phyloP scores from a whole-genome alignment of 805 yeast genomes.

The Kuraishia floccosa region DNA sequence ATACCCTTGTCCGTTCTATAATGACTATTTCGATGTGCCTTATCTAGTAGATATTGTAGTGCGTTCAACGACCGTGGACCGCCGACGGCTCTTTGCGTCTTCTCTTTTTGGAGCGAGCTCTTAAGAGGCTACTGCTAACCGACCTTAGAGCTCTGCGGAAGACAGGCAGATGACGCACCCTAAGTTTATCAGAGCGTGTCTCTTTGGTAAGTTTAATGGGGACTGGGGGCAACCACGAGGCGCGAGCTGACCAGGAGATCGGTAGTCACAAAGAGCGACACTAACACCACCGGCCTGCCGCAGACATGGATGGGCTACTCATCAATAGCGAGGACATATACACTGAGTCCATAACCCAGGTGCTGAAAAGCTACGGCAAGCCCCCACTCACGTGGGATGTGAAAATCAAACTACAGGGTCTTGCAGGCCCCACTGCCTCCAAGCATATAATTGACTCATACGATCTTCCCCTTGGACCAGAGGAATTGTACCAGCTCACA shows the following conservation, averaged over 20 bases:
- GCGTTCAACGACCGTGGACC: too few relatives aligned
- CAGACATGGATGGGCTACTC: conserved; percentile 91
- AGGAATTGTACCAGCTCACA: conserved; percentile 45
- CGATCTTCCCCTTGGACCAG: conserved; percentile 42
- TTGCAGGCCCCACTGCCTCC: conserved; percentile 75
- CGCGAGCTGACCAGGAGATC: too few relatives aligned
- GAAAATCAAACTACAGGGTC: conserved; percentile 79
- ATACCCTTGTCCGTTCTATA: too few relatives aligned
- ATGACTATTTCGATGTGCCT: too few relatives aligned
- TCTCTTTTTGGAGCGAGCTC: too few relatives aligned
- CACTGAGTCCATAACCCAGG: conserved; percentile 62
- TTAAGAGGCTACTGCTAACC: too few relatives aligned
- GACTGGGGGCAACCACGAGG: too few relatives aligned
- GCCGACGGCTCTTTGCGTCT: too few relatives aligned
- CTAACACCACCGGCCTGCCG: conserved; percentile 4
- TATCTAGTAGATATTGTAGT: too few relatives aligned
- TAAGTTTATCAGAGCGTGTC: conserved; percentile 46
- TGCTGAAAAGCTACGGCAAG: conserved; percentile 57
- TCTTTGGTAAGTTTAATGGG: conserved; percentile 54
- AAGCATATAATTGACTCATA: conserved; percentile 56
- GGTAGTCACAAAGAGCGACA: too few relatives aligned
- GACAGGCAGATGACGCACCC: background rate
- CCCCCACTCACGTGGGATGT: conserved; percentile 87
- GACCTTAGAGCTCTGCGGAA: too few relatives aligned
- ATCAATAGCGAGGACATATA: conserved; percentile 89